phyloP scores from a whole-genome alignment of 495 filamentous ascomycete genomes.

The Pyrenopolyporus hunteri region DNA sequence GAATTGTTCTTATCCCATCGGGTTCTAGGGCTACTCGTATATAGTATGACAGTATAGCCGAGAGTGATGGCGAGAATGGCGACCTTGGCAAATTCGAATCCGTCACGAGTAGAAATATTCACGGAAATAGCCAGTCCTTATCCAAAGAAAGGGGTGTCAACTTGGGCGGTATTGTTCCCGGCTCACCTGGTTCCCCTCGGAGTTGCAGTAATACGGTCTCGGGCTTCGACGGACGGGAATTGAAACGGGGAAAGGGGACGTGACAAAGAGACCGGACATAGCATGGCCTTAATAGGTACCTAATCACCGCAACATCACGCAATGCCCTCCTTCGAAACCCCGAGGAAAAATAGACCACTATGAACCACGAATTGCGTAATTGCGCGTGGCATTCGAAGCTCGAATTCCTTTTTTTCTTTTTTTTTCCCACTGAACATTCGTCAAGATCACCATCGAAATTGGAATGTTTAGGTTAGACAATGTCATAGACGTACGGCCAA shows the following conservation, averaged over 20 bases:
- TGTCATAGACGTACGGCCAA: not conserved
- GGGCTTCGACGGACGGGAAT: slow-evolving; percentile 10
- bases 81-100: too few relatives aligned
- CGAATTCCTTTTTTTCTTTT: too few relatives aligned
- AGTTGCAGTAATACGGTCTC: not conserved
- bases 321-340: slow-evolving; percentile 11
- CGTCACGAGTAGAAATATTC: not conserved
- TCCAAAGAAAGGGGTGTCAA: not conserved
- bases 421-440: slow-evolving; percentile 2
- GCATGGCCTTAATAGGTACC: not conserved
- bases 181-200: not conserved
- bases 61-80: too few relatives aligned
- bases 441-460: slow-evolving; percentile 1
- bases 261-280: not conserved
- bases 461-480: slow-evolving; percentile 8
- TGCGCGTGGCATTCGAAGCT: too few relatives aligned
- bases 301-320: not conserved
- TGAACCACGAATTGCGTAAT: slow-evolving; percentile 10
- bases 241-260: not conserved
- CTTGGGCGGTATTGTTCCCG: not conserved
- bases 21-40: too few relatives aligned
- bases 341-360: slow-evolving; percentile 21
- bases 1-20: slow-evolving; percentile 10
- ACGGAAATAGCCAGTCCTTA: not conserved
- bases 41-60: too few relatives aligned